Evolutionary conservation across 2,329 filamentous ascomycete species (phyloP), one percentile per base, ranked within the genome.

Genomic region (Blastomyces emzantsi): DNA sequence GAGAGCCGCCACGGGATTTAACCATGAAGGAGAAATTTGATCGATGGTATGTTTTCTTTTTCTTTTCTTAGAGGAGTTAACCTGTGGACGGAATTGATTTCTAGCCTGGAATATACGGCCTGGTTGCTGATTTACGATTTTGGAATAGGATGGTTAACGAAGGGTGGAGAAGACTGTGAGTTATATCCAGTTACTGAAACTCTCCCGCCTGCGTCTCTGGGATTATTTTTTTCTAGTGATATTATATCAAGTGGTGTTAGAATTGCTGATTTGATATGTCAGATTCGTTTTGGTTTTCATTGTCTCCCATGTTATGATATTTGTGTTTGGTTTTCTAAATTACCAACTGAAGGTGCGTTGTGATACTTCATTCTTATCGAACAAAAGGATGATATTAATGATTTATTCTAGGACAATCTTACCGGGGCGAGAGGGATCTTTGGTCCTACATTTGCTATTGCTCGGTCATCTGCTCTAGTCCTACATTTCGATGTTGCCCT

Each of bases 401-500:
- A n/a, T 19, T 39, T 9, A 60, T n/a, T 60, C 41, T 57, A 71
- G 76, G 87, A 93, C 73, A 91, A 85, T 73, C 77, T 92, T 62
- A 83, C 84, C 61, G 77, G 77, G 7, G 84, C 89, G 7, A 82
- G 89, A 70, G 80, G 83, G 65, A 87, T 80, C 5, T 92, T 94
- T 69, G 89, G 89, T 28, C 80, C 88, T 65, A 92, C 89, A 2
- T 93, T 89, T 70, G 83, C 87, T 69, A 88, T 92, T 73, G 90
- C 90, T 3, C 82, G 90, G 77, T 80, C 90, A 1, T 85, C 90
- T 2, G 90, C 90, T 0, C 76, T 94, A 66, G 86, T 89, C 9
- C 83, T 95, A 43, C 90, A 94, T 76, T 86, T 94, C 73, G 90
- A 95, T 73, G 85, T 93, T 60, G 89, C 87, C 41, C 80, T 94